These are phyloP conservation scores for Bigelowiella natans DNA, from an alignment of 78 protist genomes.

Conservation along the genomic window DNA sequence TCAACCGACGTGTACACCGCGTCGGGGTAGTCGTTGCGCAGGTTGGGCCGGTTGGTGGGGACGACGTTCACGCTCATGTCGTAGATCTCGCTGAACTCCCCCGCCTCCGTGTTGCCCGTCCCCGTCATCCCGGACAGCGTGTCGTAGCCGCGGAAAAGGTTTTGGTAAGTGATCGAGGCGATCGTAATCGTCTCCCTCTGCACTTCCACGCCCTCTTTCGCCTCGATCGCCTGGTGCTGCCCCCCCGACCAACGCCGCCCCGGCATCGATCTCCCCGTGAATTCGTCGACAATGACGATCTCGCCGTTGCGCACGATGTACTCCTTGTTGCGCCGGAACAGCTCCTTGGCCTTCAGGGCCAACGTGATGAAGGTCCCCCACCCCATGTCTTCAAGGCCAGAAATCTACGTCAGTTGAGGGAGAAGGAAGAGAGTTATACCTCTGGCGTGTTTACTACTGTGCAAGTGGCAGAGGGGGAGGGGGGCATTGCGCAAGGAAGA, in stretches of 20 bases:
- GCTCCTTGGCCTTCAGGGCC: slow-evolving; percentile 33
- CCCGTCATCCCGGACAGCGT: slow-evolving; percentile 35
- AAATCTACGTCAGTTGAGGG: too few relatives aligned
- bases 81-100: neutral
- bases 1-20: neutral
- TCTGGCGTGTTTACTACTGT: too few relatives aligned
- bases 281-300: slow-evolving; percentile 34
- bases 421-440: too few relatives aligned
- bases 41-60: neutral
- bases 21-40: neutral
- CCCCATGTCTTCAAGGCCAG: too few relatives aligned
- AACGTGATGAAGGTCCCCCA: slow-evolving; percentile 30
- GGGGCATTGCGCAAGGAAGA: too few relatives aligned
- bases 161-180: slow-evolving; percentile 33
- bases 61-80: neutral
- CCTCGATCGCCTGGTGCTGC: slow-evolving; percentile 16
- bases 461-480: too few relatives aligned
- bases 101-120: slow-evolving; percentile 20
- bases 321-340: slow-evolving; percentile 1
- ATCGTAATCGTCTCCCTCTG: slow-evolving; percentile 23
- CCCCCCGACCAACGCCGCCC: neutral
- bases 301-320: slow-evolving; percentile 10
- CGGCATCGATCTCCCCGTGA: slow-evolving; percentile 17
- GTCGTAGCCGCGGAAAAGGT: slow-evolving; percentile 6
- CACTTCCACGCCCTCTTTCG: slow-evolving; percentile 16